phyloP scores from a whole-genome alignment of 2,329 filamentous ascomycete genomes.

The Aspergillus cejpii region DNA sequence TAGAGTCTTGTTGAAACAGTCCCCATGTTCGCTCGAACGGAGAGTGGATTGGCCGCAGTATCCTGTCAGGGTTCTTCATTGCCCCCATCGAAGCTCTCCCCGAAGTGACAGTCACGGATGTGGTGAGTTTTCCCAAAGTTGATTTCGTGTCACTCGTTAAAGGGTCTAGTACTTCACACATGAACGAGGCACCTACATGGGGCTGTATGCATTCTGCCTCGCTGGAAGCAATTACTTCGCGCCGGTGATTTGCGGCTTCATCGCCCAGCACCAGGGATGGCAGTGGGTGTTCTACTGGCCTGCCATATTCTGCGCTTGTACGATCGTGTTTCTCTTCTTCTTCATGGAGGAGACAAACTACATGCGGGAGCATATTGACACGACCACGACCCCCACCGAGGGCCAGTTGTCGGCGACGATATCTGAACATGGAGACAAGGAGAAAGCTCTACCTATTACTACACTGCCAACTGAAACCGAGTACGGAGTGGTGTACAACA shows the following conservation, averaged over 20 bases:
- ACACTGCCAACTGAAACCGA: conserved; percentile 10
- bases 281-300: conserved; percentile 48
- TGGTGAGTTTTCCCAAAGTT: conserved; percentile 25
- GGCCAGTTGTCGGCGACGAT: conserved; percentile 3
- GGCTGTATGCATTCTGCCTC: conserved; percentile 36
- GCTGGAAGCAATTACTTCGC: conserved; percentile 41
- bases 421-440: conserved; percentile 13
- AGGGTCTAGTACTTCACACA: conserved; percentile 38
- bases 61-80: conserved; percentile 36
- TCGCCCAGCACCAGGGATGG: conserved; percentile 44
- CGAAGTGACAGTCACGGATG: conserved; percentile 38
- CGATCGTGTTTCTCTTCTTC: conserved; percentile 47
- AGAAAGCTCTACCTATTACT: conserved; percentile 14
- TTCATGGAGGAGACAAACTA: conserved; percentile 54
- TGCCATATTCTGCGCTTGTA: conserved; percentile 44
- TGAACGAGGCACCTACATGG: conserved; percentile 39
- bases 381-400: conserved; percentile 1
- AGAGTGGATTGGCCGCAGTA: conserved; percentile 37
- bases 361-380: conserved; percentile 21
- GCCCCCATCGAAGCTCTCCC: conserved; percentile 40
- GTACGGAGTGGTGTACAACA: conserved; percentile 18
- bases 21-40: conserved; percentile 29
- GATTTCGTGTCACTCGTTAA: neutral
- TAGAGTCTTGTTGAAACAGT: conserved; percentile 12
- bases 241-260: conserved; percentile 45